These are phyloP conservation scores for Telopea speciosissima DNA, from an alignment of 177 flowering plant genomes.

Conservation along the genomic window DNA sequence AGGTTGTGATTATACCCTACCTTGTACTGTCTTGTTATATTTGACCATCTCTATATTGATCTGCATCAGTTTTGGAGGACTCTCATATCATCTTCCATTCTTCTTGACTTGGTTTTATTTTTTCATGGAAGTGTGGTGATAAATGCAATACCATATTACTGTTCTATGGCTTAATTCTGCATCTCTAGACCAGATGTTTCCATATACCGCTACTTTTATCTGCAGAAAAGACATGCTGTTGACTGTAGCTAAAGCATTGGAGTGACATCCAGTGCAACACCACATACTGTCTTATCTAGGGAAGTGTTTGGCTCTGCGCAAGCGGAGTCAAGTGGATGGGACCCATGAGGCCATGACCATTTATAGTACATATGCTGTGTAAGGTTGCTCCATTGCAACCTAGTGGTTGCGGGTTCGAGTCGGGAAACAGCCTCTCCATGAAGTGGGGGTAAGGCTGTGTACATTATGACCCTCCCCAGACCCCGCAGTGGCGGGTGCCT, in stretches of 20 bases:
- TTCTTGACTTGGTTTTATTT: neutral
- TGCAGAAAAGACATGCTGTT: neutral
- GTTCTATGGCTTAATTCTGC: neutral
- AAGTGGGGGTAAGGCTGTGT: no score
- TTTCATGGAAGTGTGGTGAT: neutral
- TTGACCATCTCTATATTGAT: neutral
- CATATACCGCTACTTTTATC: neutral
- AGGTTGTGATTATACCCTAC: slow-evolving; percentile 36
- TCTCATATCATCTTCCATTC: neutral
- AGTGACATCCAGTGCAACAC: neutral
- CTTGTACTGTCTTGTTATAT: neutral
- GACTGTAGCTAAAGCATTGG: neutral
- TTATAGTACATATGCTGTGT: neutral
- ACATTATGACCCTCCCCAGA: no score
- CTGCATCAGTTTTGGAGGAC: neutral
- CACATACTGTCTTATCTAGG: neutral
- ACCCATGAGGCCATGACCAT: neutral
- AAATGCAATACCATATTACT: neutral
- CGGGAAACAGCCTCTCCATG: no score
- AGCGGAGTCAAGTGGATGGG: neutral
- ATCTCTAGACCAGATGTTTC: neutral
- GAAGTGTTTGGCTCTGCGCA: neutral
- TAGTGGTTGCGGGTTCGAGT: no score
- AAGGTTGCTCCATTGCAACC: no score
- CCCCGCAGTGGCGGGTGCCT: no score